These are phyloP conservation scores for Arthrinium phaeospermum DNA, from an alignment of 2,329 filamentous ascomycete genomes.

Conservation along the genomic window DNA sequence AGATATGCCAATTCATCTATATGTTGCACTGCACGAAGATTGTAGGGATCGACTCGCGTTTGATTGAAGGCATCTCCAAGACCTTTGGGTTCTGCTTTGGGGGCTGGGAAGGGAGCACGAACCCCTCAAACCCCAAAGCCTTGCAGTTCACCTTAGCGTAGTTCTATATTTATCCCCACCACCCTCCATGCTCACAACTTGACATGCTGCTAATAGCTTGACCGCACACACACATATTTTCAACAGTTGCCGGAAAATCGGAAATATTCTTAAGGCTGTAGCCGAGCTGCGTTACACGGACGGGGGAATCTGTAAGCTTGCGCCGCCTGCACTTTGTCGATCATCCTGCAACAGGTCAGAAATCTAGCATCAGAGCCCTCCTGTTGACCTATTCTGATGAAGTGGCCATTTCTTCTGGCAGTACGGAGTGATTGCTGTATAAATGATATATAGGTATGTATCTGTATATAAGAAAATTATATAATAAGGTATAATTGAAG, in stretches of 20 bases:
- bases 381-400: background rate
- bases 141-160: background rate
- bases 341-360: background rate
- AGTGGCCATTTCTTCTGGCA: background rate
- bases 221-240: background rate
- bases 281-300: background rate
- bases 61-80: background rate
- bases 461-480: too few species aligned
- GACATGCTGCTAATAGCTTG: background rate
- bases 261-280: background rate
- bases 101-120: background rate
- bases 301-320: background rate
- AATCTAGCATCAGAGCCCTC: background rate
- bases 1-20: background rate
- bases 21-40: background rate
- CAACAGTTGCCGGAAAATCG: background rate
- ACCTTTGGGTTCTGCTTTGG: constrained; percentile 5
- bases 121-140: background rate
- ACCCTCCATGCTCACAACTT: background rate
- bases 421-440: too few species aligned
- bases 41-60: background rate
- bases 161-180: background rate
- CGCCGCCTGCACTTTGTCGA: background rate
- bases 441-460: too few species aligned
- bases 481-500: background rate